A percentile compares a stretch with the other conserved stretches of the same genome.
Evolutionary conservation across 2,329 filamentous ascomycete genomes (phyloP).

Genomic region (Trichoderma pleuroti): DNA sequence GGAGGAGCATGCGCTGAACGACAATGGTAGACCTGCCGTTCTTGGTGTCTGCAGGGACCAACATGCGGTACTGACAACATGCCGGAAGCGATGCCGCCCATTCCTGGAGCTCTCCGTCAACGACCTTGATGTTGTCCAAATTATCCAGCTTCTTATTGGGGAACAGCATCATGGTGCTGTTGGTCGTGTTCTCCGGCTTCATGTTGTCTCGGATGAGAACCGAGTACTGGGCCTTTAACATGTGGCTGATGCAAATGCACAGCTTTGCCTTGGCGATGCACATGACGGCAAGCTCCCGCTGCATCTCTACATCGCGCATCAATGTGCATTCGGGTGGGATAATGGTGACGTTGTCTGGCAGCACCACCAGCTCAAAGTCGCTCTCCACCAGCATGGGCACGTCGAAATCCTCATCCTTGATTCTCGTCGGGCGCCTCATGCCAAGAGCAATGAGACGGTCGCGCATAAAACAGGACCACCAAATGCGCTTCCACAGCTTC

Average conservation of each 20-base stretch:
- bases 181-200: constrained; percentile 71
- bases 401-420: constrained; percentile 91
- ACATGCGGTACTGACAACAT: constrained; percentile 64
- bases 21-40: constrained; percentile 58
- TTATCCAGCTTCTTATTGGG: constrained; percentile 86
- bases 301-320: constrained; percentile 67
- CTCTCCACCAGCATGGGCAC: constrained; percentile 82
- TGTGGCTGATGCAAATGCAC: constrained; percentile 83
- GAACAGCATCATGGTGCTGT: constrained; percentile 81
- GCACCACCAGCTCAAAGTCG: constrained; percentile 75
- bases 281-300: constrained; percentile 77
- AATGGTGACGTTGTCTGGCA: constrained; percentile 65
- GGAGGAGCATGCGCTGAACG: constrained; percentile 78
- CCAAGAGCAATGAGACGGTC: constrained; percentile 89
- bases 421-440: constrained; percentile 87
- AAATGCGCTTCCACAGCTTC: constrained; percentile 89
- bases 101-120: constrained; percentile 72
- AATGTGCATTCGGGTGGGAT: constrained; percentile 68
- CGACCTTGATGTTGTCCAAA: constrained; percentile 71
- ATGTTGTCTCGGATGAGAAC: constrained; percentile 81
- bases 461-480: constrained; percentile 97
- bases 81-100: constrained; percentile 73
- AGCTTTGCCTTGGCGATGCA: constrained; percentile 90
- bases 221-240: constrained; percentile 87
- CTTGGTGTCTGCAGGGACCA: constrained; percentile 53